Base-by-base conservation (phyloP, 371 early-diverging fungal genomes). In the Actinomortierella ambigua region DNA sequence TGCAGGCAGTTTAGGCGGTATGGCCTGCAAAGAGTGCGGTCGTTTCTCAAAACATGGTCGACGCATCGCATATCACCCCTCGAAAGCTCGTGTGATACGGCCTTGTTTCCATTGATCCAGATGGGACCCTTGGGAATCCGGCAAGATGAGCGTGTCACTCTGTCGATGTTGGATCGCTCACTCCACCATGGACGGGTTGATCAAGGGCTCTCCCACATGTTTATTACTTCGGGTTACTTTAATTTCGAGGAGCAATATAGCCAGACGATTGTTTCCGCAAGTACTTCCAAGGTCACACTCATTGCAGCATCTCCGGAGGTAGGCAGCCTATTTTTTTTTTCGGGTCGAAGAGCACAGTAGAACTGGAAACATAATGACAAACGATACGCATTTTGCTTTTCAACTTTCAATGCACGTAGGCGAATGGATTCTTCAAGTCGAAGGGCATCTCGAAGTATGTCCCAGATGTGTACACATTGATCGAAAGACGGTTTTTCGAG, bases 361-460 rank as follows among this genome's bases (percentile, higher is more conserved):
- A n/a, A n/a, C n/a, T n/a, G n/a, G n/a, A n/a, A n/a, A n/a, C n/a
- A n/a, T n/a, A n/a, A n/a, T n/a, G n/a, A n/a, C n/a, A n/a, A n/a
- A n/a, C n/a, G n/a, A n/a, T n/a, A n/a, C n/a, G n/a, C n/a, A n/a
- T n/a, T n/a, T n/a, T 64, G 14, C 23, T 22, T 4, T 62, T 34
- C 24, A 29, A 2, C 17, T 2, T 29, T 17, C 4, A 18, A 14
- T 47, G 15, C 39, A 3, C 34, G 44, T 61, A 93, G 88, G 95
- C 98, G 14, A 98, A 98, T 71, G 96, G 99, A 23, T 98, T 98
- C 59, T 96, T 81, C 69, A 84, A 85, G 23, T 93, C 96, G 2
- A 83, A 81, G 51, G 99, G 98, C 1, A 84, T 97, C 0, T 94
- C 95, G 0, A 78, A 87, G 41, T 90, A 88, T 69, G 77, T 98